Evolutionary conservation across 306 rosid genomes (phyloP), one percentile per base, ranked within the genome.

Genomic region (Trichosanthes truncata): DNA sequence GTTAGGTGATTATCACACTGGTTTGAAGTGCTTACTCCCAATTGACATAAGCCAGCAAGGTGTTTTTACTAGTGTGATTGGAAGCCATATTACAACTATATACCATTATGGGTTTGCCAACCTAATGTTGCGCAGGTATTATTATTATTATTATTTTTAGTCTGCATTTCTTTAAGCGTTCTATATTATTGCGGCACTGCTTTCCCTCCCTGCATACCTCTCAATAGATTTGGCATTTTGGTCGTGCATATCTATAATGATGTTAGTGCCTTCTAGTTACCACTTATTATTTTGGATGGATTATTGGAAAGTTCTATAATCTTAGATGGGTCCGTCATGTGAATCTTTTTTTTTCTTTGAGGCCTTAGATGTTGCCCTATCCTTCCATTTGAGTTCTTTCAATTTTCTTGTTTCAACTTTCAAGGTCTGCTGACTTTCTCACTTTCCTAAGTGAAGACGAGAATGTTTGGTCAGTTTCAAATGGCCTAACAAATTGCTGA

Each of bases 51-150:
- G 85, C 77, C 99, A 90, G 79, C 97, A 88, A 75, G 99, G 99
- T 21, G 96, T 95, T 79, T 93, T 85, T 73, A 89, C 88, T 18
- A 89, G 78, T 82, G 97, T 95, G 61, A 93, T 95, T 74, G 99
- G 99, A 48, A 89, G 97, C 86, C 99, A 93, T 87, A 95, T 95
- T 68, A 79, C 96, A 48, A 90, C 96, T 84, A 91, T 95, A 36
- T 95, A 95, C 81, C 99, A 95, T 85, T 93, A 88, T 67, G 99
- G 99, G 31, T 95, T 95, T 79, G 99, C 99, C 81, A 95, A 89
- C 88, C 97, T 95, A 53, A 95, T 95, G 99, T 78, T 95, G 81
- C 87, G 98, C 80, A 91, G 99, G 97, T 95, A 84, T 6, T 80
- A n/a, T 13, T 14, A 48, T 53, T 51, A 25, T 6, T 49, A 46